Evolutionary conservation across 768 basidiomycete genomes (phyloP), one percentile per base, ranked within the genome.

Genomic region (Clavaria fumosa): DNA sequence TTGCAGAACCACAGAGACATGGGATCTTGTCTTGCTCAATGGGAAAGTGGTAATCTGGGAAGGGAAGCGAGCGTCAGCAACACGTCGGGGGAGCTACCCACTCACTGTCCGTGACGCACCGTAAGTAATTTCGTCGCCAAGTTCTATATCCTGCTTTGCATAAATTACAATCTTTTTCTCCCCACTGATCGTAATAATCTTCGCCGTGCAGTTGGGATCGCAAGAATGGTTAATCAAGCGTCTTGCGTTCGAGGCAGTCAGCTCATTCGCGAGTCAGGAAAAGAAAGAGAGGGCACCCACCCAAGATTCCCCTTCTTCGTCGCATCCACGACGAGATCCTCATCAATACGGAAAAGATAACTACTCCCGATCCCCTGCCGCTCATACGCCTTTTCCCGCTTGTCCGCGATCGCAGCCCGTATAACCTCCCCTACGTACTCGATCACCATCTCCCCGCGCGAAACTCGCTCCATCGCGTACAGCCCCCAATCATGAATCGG

Each of bases 101-200:
- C 7, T 3, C 20, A 43, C 37, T n/a, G 24, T 23, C n/a, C n/a
- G n/a, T n/a, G 20, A 62, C 78, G 39, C 47, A 86, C 84, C 86
- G 61, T 95, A 93, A 37, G 91, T 95, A 52, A 97, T 93, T 62
- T 99, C 95, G 51, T 95, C 90, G 36, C 95, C 95, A 17, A 91
- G 75, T 47, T 93, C 82, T 50, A 99, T 90, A 47, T 84, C 84
- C 48, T 85, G 75, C 59, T 96, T 95, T 22, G 95, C 95, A 55
- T 99, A 99, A 37, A 99, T 99, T 53, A 99, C 95, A 50, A 99
- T 99, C 71, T 95, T 90, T 69, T 90, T 90, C 61, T 83, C 84
- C 31, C 83, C 78, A 50, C 69, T 89, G 55, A 89, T 85, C 44
- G 81, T 85, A 47, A 86, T 88, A 51, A 85, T 86, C 63, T 85